phyloP scores from a whole-genome alignment of 306 rosid species.

The Ochetophila trinervis region DNA sequence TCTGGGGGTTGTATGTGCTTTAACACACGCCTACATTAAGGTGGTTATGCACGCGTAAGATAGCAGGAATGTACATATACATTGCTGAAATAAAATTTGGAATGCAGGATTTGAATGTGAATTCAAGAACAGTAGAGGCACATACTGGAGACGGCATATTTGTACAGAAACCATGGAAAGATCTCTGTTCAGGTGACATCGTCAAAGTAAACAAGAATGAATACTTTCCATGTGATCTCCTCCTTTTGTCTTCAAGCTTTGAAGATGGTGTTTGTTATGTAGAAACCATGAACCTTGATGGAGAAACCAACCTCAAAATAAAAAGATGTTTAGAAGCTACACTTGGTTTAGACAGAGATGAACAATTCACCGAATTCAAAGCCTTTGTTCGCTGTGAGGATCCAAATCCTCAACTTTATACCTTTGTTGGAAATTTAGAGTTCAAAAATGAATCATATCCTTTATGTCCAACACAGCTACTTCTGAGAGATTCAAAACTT shows the following conservation, averaged over 20 bases:
- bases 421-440: conserved; percentile 31
- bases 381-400: conserved; percentile 32
- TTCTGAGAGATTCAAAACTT: conserved; percentile 36
- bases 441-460: conserved; percentile 7
- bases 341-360: conserved; percentile 16
- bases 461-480: conserved; percentile 13
- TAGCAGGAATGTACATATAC: too few relatives aligned
- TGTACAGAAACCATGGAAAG: conserved; percentile 20
- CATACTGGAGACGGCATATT: conserved; percentile 9
- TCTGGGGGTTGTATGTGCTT: too few relatives aligned
- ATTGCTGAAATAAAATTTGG: background rate
- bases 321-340: conserved; percentile 31
- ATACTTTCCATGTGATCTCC: conserved; percentile 36
- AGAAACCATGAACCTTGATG: conserved; percentile 42
- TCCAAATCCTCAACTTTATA: conserved; percentile 34
- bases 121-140: conserved; percentile 21
- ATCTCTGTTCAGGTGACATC: conserved; percentile 24
- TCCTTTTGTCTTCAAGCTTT: conserved; percentile 29
- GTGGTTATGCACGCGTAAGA: too few relatives aligned
- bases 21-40: too few relatives aligned
- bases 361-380: conserved; percentile 4
- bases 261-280: conserved; percentile 36
- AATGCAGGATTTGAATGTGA: conserved; percentile 29
- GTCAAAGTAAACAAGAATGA: conserved; percentile 28
- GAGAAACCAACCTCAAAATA: conserved; percentile 37